Percentiles rank a stretch among this genome's conserved stretches.
Evolutionary conservation across 1,284 basidiomycete species (phyloP).

Genomic region (Tilletia indica): DNA sequence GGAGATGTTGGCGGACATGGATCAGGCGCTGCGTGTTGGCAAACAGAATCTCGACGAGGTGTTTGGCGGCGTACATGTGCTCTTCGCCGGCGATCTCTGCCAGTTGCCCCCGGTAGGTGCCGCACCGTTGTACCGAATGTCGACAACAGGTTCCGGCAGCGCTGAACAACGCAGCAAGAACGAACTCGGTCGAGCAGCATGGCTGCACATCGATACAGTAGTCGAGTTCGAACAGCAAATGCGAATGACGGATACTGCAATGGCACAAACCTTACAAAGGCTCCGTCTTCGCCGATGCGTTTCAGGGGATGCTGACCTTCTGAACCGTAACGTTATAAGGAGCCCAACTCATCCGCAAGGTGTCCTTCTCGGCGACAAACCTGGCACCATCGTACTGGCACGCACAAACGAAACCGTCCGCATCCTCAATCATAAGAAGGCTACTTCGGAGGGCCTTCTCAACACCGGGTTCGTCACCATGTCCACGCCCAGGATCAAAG

Average conservation of each 20-base stretch:
- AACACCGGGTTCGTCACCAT: not conserved
- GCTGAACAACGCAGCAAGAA: not conserved
- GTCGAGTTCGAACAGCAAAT: not conserved
- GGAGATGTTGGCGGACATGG: not conserved
- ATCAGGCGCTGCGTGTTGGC: not conserved
- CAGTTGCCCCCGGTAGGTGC: not conserved
- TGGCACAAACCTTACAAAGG: not conserved
- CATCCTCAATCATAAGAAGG: not conserved
- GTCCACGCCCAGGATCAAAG: not conserved
- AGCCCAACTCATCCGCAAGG: not conserved
- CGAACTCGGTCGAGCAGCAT: not conserved
- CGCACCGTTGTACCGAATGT: not conserved
- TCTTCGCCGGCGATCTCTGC: not conserved
- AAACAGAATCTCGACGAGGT: not conserved
- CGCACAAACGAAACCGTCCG: not conserved
- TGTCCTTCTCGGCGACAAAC: not conserved
- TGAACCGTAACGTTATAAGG: not conserved
- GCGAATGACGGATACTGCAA: not conserved
- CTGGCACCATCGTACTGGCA: not conserved
- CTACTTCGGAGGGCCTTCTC: not conserved
- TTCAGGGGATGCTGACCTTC: not conserved
- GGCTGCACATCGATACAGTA: not conserved
- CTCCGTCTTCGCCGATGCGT: not conserved
- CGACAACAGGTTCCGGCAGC: too few relatives aligned
- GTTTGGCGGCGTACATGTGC: not conserved